These are phyloP conservation scores for Peterozyma xylosa DNA, from an alignment of 805 yeast genomes.

Conservation along the genomic window DNA sequence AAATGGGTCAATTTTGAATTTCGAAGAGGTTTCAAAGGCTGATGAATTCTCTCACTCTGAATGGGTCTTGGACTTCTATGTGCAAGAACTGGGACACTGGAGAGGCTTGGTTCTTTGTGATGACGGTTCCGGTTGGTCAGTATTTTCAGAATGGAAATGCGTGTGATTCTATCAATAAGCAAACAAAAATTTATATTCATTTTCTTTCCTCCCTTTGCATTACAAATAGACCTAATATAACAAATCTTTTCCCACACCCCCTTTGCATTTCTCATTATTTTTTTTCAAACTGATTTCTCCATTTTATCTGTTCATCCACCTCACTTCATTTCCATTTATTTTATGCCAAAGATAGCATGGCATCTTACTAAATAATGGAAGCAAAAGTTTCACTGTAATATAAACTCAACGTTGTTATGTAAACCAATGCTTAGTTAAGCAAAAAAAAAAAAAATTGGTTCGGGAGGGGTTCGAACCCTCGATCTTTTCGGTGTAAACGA, in stretches of 20 bases:
- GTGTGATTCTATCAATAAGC: not conserved
- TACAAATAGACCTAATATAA: too few species aligned
- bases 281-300: not conserved
- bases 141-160: slow-evolving; percentile 88
- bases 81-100: slow-evolving; percentile 76
- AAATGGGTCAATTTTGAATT: slow-evolving; percentile 64
- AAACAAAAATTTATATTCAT: too few species aligned
- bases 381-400: too few species aligned
- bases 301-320: too few species aligned
- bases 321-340: not conserved
- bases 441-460: not conserved
- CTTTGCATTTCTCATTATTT: not conserved
- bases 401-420: too few species aligned
- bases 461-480: slow-evolving; percentile 11
- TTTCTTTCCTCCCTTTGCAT: too few species aligned
- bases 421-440: too few species aligned
- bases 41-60: slow-evolving; percentile 23
- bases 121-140: slow-evolving; percentile 74
- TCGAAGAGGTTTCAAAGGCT: slow-evolving; percentile 38
- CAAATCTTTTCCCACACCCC: too few species aligned
- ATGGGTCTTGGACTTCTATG: slow-evolving; percentile 53
- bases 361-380: too few species aligned
- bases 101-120: slow-evolving; percentile 76
- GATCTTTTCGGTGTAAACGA: slow-evolving; percentile 12
- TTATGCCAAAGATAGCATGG: too few species aligned